phyloP scores from a whole-genome alignment of 2,329 filamentous ascomycete species.

The Xylariomycetidae sp. region DNA sequence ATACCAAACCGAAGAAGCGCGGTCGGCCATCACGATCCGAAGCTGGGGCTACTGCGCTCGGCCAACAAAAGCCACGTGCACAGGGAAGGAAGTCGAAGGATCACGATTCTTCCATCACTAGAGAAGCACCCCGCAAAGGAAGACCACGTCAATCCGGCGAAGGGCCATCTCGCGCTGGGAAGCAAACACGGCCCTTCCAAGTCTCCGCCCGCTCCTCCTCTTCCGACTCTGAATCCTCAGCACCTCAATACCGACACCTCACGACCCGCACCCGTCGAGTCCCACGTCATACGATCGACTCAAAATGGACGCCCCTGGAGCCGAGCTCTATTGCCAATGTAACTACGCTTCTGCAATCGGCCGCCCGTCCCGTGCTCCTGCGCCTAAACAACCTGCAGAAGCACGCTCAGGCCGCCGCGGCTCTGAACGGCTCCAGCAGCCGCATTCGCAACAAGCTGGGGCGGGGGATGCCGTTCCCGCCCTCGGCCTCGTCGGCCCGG shows the following conservation, averaged over 20 bases:
- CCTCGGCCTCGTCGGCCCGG: constrained; percentile 38
- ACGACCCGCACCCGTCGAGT: constrained; percentile 47
- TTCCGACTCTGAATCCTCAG: constrained; percentile 19
- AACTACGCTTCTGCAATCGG: constrained; percentile 50
- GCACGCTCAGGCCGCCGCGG: constrained; percentile 49
- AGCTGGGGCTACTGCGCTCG: constrained; percentile 9
- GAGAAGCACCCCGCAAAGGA: constrained; percentile 4
- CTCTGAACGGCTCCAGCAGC: constrained; percentile 50
- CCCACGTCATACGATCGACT: constrained; percentile 59
- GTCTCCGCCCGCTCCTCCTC: constrained; percentile 19
- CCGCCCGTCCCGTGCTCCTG: constrained; percentile 58
- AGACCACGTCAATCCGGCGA: too few species aligned
- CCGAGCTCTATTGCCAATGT: constrained; percentile 50
- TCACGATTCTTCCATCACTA: too few species aligned
- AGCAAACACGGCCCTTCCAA: too few species aligned
- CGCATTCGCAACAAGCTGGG: constrained; percentile 54
- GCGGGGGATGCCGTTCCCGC: constrained; percentile 63
- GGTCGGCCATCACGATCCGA: constrained; percentile 13
- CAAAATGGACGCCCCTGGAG: constrained; percentile 62
- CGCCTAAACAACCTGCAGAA: constrained; percentile 46
- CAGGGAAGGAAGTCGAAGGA: not conserved
- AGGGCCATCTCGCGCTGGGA: too few species aligned
- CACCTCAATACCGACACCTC: constrained; percentile 44
- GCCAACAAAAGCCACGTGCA: constrained; percentile 10
- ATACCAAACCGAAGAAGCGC: constrained; percentile 13